phyloP scores from a whole-genome alignment of 768 basidiomycete genomes.

The Tricholoma saponaceum region DNA sequence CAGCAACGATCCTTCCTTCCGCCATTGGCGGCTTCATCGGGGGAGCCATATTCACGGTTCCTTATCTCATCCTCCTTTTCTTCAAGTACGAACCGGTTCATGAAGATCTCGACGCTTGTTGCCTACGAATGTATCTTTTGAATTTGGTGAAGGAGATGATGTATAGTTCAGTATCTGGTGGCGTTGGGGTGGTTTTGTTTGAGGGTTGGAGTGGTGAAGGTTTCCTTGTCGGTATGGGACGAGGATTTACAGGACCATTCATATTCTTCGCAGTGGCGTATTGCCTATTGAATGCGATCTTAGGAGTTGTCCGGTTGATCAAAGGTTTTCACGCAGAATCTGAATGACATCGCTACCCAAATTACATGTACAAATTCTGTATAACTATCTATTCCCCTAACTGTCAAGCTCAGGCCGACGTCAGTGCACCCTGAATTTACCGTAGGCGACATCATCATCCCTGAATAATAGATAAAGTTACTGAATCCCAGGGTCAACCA shows the following conservation, averaged over 20 bases:
- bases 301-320: constrained; percentile 1
- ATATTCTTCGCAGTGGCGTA: constrained; percentile 4
- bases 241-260: constrained; percentile 8
- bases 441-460: not conserved
- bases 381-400: not conserved
- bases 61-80: constrained; percentile 12
- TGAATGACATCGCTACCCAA: not conserved
- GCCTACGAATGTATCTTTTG: not conserved
- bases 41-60: constrained; percentile 15
- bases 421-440: not conserved
- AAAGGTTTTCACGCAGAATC: not conserved
- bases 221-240: not conserved
- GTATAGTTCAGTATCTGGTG: constrained; percentile 9
- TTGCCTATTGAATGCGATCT: constrained; percentile 1
- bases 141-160: constrained; percentile 11
- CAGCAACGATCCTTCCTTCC: constrained; percentile 1
- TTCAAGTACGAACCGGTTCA: not conserved
- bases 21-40: constrained; percentile 11
- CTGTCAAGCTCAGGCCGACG: not conserved
- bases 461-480: not conserved
- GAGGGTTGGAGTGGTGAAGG: constrained; percentile 5
- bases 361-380: not conserved
- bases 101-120: not conserved
- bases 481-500: not conserved
- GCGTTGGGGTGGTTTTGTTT: constrained; percentile 5